Conservation (phyloP, 306 rosid genomes). For the Lathyrus tuberosus region DNA sequence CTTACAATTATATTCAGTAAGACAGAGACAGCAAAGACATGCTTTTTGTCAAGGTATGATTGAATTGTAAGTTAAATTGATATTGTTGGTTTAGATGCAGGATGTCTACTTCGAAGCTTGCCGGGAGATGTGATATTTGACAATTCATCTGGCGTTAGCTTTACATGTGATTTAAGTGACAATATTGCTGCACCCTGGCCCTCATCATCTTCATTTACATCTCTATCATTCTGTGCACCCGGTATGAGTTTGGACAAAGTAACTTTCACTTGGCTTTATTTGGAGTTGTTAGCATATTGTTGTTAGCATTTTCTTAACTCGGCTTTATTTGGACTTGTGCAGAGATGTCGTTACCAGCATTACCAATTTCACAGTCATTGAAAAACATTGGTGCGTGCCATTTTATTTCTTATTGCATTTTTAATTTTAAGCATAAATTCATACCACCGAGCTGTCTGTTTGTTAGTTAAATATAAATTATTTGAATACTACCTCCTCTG, state of each 20-base stretch:
- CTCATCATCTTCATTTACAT: slow-evolving; percentile 76
- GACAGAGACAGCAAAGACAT: slow-evolving; percentile 2
- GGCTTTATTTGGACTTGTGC: slow-evolving; percentile 42
- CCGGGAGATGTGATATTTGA: slow-evolving; percentile 86
- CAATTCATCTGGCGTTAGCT: slow-evolving; percentile 79
- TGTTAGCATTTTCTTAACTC: slow-evolving; percentile 23
- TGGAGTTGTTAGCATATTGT: slow-evolving; percentile 27
- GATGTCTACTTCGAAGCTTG: slow-evolving; percentile 93
- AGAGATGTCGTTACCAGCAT: slow-evolving; percentile 99
- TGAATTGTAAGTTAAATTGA: slow-evolving; percentile 2
- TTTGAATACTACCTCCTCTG: background rate
- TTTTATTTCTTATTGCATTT: slow-evolving; percentile 26
- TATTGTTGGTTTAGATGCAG: slow-evolving; percentile 48
- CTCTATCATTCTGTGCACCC: slow-evolving; percentile 90
- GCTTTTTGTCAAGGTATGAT: slow-evolving; percentile 23
- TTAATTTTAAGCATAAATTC: background rate
- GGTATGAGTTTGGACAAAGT: slow-evolving; percentile 57
- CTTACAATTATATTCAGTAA: background rate
- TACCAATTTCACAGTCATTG: slow-evolving; percentile 79
- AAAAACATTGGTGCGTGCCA: slow-evolving; percentile 77
- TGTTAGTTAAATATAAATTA: background rate
- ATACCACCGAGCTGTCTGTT: background rate
- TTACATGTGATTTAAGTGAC: slow-evolving; percentile 92
- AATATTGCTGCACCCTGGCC: slow-evolving; percentile 98
- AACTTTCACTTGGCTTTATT: slow-evolving; percentile 9